These are phyloP conservation scores for Cyberlindnera euphorbiiphila DNA, from an alignment of 805 yeast species.

Conservation along the genomic window DNA sequence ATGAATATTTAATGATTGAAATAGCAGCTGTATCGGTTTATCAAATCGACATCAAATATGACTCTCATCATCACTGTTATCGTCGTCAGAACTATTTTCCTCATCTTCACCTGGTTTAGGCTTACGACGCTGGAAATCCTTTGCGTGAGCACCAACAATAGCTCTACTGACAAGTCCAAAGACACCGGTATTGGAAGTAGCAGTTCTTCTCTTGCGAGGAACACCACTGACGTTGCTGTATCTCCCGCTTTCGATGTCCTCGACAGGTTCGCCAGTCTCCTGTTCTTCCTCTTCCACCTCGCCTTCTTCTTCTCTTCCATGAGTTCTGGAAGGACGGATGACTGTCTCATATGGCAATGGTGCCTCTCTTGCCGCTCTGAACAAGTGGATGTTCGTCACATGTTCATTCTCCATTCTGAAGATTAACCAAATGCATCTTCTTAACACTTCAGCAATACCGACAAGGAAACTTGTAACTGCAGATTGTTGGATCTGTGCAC, in stretches of 20 bases:
- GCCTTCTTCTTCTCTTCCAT: constrained; percentile 1
- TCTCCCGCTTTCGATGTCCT: constrained; percentile 10
- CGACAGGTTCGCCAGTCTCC: constrained; percentile 3
- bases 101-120: constrained; percentile 16
- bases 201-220: constrained; percentile 19
- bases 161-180: constrained; percentile 47
- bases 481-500: constrained; percentile 76
- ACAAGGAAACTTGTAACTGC: constrained; percentile 81
- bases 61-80: constrained; percentile 31
- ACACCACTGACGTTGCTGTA: constrained; percentile 2
- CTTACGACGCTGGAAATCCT: constrained; percentile 62
- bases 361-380: constrained; percentile 83
- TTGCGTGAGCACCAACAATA: constrained; percentile 73
- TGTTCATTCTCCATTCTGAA: constrained; percentile 97
- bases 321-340: constrained; percentile 31
- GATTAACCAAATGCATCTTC: constrained; percentile 87
- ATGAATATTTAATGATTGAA: constrained; percentile 13
- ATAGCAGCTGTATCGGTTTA: constrained; percentile 9
- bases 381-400: constrained; percentile 79
- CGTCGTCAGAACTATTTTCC: constrained; percentile 28
- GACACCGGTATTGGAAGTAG: constrained; percentile 24
- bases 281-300: constrained; percentile 1
- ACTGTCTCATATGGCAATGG: constrained; percentile 72
- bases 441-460: constrained; percentile 74
- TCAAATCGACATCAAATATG: background rate